Percentiles rank a stretch among this genome's conserved stretches.
Evolutionary conservation across 2,329 filamentous ascomycete species (phyloP).

Genomic region (Myotisia sp.): DNA sequence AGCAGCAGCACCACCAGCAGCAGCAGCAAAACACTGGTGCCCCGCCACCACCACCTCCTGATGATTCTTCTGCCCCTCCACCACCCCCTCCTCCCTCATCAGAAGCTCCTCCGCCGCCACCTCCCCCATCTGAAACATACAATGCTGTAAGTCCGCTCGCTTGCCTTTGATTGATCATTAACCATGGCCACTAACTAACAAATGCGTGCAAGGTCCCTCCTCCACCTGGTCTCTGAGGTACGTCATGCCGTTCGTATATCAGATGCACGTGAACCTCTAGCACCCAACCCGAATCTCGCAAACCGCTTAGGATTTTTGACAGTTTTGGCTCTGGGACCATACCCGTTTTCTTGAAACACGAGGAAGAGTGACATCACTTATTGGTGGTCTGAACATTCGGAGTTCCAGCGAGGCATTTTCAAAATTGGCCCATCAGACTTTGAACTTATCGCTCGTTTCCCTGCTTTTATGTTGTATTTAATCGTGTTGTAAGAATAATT

Average conservation of each 20-base stretch:
- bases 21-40: conserved; percentile 29
- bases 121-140: conserved; percentile 46
- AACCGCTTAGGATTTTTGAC: too few species aligned
- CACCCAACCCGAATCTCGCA: too few species aligned
- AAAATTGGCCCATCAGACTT: too few species aligned
- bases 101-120: conserved; percentile 45
- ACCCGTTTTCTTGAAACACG: too few species aligned
- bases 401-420: too few species aligned
- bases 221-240: conserved; percentile 35
- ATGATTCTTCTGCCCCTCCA: conserved; percentile 41
- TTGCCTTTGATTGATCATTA: not conserved
- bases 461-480: not conserved
- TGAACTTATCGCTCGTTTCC: too few species aligned
- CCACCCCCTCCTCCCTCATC: conserved; percentile 49
- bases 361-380: too few species aligned
- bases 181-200: not conserved
- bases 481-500: too few species aligned
- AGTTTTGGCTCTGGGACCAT: too few species aligned
- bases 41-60: conserved; percentile 16
- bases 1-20: conserved; percentile 48
- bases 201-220: conserved; percentile 32
- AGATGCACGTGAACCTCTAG: too few species aligned
- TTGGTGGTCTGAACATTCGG: too few species aligned
- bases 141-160: conserved; percentile 49
- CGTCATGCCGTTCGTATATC: not conserved